Conservation (phyloP, 371 early-diverging fungal genomes). For the Mortierella sp. region DNA sequence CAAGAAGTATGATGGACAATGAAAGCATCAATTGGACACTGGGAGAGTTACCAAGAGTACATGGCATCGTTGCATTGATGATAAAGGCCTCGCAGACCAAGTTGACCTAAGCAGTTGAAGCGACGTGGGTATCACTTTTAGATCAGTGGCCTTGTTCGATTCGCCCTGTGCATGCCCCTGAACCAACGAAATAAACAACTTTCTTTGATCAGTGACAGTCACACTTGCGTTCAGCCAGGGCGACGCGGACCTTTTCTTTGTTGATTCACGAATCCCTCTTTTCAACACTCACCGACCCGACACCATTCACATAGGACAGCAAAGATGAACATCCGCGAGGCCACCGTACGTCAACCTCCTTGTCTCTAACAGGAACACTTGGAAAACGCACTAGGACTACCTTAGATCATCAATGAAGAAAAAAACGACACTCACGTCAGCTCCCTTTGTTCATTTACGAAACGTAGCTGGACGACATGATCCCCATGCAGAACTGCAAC, state of each 20-base stretch:
- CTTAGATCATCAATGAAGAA: neutral
- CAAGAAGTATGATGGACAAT: too few species aligned
- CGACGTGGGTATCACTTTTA: too few species aligned
- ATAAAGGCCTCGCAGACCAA: too few species aligned
- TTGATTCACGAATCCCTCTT: neutral
- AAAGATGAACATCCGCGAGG: conserved; percentile 77
- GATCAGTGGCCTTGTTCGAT: too few species aligned
- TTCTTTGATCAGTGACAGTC: neutral
- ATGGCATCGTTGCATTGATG: too few species aligned
- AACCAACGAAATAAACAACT: neutral
- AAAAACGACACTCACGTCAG: neutral
- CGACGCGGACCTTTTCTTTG: too few species aligned
- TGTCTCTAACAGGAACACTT: neutral
- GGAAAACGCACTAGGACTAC: neutral
- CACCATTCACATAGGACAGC: conserved; percentile 5
- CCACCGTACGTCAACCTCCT: conserved; percentile 63
- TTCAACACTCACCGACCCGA: neutral
- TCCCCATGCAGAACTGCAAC: conserved; percentile 96
- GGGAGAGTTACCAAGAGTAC: too few species aligned
- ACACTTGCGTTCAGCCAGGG: neutral
- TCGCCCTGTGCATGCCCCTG: neutral
- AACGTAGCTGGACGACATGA: conserved; percentile 79
- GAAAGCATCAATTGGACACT: too few species aligned
- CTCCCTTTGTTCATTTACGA: neutral
- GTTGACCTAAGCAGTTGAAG: too few species aligned